A percentile compares a stretch with the other conserved stretches of the same genome.
Conservation (phyloP, 768 basidiomycete genomes). For the Royoungia palumana region DNA sequence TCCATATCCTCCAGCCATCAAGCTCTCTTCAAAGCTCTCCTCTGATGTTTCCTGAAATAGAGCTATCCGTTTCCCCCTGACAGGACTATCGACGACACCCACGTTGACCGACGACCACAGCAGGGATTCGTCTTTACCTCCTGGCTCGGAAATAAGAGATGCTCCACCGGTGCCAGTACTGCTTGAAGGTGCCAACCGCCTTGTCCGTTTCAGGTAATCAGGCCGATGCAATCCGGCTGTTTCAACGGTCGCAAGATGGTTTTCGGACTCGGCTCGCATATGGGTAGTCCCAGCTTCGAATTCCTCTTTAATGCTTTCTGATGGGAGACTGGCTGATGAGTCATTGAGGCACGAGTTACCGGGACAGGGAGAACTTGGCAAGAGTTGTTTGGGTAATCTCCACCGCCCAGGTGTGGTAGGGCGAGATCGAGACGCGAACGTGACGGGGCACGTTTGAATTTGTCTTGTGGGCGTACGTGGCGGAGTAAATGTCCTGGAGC, state of each 20-base stretch:
- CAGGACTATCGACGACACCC: constrained; percentile 67
- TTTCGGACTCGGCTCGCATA: constrained; percentile 53
- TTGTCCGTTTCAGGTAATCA: constrained; percentile 65
- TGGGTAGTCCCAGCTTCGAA: constrained; percentile 58
- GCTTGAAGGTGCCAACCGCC: constrained; percentile 43
- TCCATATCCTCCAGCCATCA: constrained; percentile 80
- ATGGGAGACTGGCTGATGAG: not conserved
- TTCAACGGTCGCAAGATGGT: constrained; percentile 44
- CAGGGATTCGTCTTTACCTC: constrained; percentile 11
- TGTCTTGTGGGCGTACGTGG: constrained; percentile 15
- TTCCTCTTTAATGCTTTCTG: constrained; percentile 14
- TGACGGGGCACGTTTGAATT: constrained; percentile 12
- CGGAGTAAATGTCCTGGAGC: constrained; percentile 17
- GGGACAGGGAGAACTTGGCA: not conserved
- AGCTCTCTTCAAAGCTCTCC: constrained; percentile 80
- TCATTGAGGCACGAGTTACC: not conserved
- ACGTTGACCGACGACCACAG: constrained; percentile 34
- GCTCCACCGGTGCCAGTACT: constrained; percentile 16
- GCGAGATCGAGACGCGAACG: constrained; percentile 10
- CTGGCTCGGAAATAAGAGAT: constrained; percentile 10
- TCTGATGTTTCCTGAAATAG: constrained; percentile 81
- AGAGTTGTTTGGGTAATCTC: not conserved
- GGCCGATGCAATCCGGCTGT: constrained; percentile 64
- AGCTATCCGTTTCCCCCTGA: constrained; percentile 68
- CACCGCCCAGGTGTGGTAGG: constrained; percentile 12